Percentiles rank a stretch among this genome's conserved stretches.
Evolutionary conservation across 169 alveolate genomes (phyloP).

Genomic region (Plasmodium sp.): DNA sequence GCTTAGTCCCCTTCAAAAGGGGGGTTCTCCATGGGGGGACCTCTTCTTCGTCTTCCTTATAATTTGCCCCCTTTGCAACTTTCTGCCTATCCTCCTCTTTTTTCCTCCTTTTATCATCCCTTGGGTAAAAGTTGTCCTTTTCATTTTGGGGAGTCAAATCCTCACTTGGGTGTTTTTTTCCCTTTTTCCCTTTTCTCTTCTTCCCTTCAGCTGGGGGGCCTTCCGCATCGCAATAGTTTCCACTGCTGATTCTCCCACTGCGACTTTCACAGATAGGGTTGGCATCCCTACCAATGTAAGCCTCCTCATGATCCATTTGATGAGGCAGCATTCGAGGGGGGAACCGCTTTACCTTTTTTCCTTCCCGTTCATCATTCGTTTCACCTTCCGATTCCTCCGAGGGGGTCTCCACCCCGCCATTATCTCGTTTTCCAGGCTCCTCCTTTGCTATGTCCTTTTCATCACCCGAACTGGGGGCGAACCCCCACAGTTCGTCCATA

Average conservation of each 20-base stretch:
- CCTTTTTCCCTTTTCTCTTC: background rate
- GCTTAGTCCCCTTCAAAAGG: background rate
- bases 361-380: background rate
- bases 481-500: constrained; percentile 62
- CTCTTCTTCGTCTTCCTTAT: background rate
- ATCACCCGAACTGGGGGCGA: background rate
- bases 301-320: background rate
- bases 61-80: background rate
- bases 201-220: background rate
- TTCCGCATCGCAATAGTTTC: background rate
- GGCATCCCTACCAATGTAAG: background rate
- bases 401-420: background rate
- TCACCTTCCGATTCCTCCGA: background rate
- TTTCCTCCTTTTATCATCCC: background rate
- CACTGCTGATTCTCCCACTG: background rate
- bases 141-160: background rate
- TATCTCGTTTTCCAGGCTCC: background rate
- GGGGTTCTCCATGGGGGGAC: background rate
- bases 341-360: background rate
- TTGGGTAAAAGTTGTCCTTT: background rate
- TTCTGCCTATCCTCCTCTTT: background rate
- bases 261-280: background rate
- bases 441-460: background rate
- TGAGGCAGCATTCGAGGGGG: background rate
- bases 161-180: background rate